Base-by-base conservation (phyloP, 768 basidiomycete species). In the Cytidiella melzeri region DNA sequence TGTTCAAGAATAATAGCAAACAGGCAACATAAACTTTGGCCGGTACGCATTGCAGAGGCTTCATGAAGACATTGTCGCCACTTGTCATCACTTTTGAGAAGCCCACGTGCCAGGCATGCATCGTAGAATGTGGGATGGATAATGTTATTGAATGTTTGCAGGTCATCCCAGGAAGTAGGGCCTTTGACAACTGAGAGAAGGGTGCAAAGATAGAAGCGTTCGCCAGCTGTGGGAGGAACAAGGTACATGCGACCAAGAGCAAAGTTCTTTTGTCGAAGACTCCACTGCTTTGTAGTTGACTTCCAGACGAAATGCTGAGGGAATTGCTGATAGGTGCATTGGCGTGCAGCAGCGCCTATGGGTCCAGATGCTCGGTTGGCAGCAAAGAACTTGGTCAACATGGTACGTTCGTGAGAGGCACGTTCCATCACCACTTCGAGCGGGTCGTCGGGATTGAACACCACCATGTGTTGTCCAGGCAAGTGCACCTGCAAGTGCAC, bases 51-150 rank as follows among this genome's bases (percentile, higher is more conserved):
- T 1, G 23, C 15, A 6, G 54, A 28, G 0, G 73, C 77, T 40
- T 76, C 74, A 18, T 59, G 5, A 0, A 80, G 50, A 55, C 75
- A 74, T 19, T 43, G 48, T 15, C 63, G 56, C 56, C 73, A 64
- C 51, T 78, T 75, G 34, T 67, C 59, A 39, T 71, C 62, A 67
- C 76, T 69, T 30, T 64, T 64, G 3, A 79, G 60, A 0, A 79
- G 65, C 1, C 73, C 74, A 5, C 45, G 42, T 19, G 66, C 65
- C 13, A 62, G n/a, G 47, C 76, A 79, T 2, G 74, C 73, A 1
- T 65, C 68, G 26, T 63, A 57, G 43, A 70, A 77, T 1, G 67
- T 68, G 0, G 52, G 45, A 60, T 64, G 55, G 0, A 55, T 10
- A 0, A 48, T 28, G 2, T 57, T 63, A 27, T 69, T 43, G 10